Evolutionary conservation across 352 stramenopile species (phyloP), one percentile per base, ranked within the genome.

Genomic region (Lagenidium giganteum): DNA sequence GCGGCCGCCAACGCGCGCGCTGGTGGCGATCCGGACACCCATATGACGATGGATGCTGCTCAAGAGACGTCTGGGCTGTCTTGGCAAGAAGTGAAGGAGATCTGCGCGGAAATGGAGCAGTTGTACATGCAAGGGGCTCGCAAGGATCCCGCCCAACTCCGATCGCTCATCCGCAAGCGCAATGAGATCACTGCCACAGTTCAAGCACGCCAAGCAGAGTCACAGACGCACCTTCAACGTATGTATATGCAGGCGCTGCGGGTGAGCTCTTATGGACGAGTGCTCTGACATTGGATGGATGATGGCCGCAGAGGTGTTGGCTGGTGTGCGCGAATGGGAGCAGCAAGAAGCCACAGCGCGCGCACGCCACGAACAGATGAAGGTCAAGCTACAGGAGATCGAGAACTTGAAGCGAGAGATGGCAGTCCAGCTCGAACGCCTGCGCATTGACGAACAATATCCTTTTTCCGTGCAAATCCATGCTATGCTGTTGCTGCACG

Each of bases 391-490:
- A 21, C 61, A 83, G 42, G 71, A 90, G 60, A 60, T 90, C 17
- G 77, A 87, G 16, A 42, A 57, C 13, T 47, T 75, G 46, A 87
- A 87, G 57, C 58, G 74, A 30, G 69, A 89, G 18, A 80, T 89
- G 62, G 47, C 55, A 14, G 61, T 72, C 38, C 67, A 86, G 44
- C 54, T 90, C 24, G 74, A 87, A 46, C 67, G 77, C 8, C 70
- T 86, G 30, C 71, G 72, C 21, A 53, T 76, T 29, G 70, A 87
- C 45, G 71, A 84, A 66, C 65, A 87, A 73, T 79, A 78, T 78
- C 63, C 66, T 74, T 42, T 20, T 61, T 31, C 8, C 13, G n/a
- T n/a, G n/a, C n/a, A n/a, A n/a, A n/a, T n/a, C n/a, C n/a, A n/a
- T n/a, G n/a, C n/a, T n/a, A n/a, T n/a, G n/a, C n/a, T n/a, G n/a